These are phyloP conservation scores for Vigna hirtella DNA, from an alignment of 306 rosid genomes.

Conservation along the genomic window DNA sequence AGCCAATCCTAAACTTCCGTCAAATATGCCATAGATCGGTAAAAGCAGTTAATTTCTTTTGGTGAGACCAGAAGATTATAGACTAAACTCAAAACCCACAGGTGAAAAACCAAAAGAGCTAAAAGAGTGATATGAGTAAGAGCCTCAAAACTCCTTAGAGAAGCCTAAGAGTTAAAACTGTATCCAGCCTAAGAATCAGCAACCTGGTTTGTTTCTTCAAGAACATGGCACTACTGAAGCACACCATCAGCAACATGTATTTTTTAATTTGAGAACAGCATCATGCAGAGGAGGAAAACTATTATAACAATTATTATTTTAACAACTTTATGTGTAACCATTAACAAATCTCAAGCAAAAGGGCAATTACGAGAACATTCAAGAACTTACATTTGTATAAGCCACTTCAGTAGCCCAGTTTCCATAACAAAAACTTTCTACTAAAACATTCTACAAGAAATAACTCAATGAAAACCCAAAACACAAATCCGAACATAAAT, in stretches of 20 bases:
- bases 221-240: background rate
- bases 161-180: background rate
- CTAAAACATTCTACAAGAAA: slow-evolving; percentile 3
- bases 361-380: background rate
- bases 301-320: too few species aligned
- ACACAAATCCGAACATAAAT: background rate
- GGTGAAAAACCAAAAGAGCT: background rate
- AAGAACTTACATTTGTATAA: background rate
- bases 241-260: background rate
- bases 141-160: background rate
- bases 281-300: background rate
- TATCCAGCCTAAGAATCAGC: background rate
- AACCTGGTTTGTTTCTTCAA: background rate
- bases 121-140: too few species aligned
- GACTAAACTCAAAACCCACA: background rate
- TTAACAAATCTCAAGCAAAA: background rate
- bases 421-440: background rate
- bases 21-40: too few species aligned
- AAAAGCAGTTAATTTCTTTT: too few species aligned
- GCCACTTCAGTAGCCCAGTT: background rate
- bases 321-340: background rate
- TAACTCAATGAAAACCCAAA: slow-evolving; percentile 4
- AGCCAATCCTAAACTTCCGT: background rate
- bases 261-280: background rate
- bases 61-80: too few species aligned